Base-by-base conservation (phyloP, 2,329 filamentous ascomycete species). In the Didymella keratinophila region DNA sequence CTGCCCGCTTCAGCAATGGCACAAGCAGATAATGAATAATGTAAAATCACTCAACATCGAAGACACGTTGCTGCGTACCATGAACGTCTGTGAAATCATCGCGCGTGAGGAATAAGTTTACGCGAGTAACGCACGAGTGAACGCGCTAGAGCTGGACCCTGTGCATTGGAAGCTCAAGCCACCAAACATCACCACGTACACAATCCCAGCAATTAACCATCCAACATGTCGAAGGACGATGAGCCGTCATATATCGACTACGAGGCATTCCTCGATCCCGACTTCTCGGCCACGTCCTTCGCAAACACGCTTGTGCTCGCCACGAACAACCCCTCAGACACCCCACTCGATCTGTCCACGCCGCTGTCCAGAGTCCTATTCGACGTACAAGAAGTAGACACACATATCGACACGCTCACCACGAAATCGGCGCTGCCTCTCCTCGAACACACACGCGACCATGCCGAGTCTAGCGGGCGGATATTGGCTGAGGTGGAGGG, bases 321-420 rank as follows among this genome's bases (percentile, higher is more conserved):
- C 37, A 98, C 94, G 54, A 98, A 98, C 82, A 96, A 97, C 79
- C 84, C 92, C 58, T 91, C 89, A 66, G 95, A 98, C 78, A 89
- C 89, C 1, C 90, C 92, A 7, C 86, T 98, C 69, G 95, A 99
- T 77, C 89, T 99, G 56, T 94, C 93, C 6, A 98, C 95, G 16
- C 94, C 95, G 2, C 85, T 99, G 46, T 97, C 93, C 5, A 88
- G 92, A 53, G 93, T 97, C 5, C 87, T 98, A 7, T 99, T 99
- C 78, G 95, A 99, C 78, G 89, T 95, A 3, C 95, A 98, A 75
- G 95, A 98, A 78, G 90, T 99, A 65, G 94, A 98, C 78, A 96
- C 93, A 0, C 93, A 96, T 74, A 97, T 99, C 63, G 92, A 99
- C 76, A 86, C 87, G 3, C 84, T 98, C 39, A 96, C 94, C 6